Evolutionary conservation across 306 rosid genomes (phyloP), one percentile per base, ranked within the genome.

Genomic region (apple (Malus domestica)): DNA sequence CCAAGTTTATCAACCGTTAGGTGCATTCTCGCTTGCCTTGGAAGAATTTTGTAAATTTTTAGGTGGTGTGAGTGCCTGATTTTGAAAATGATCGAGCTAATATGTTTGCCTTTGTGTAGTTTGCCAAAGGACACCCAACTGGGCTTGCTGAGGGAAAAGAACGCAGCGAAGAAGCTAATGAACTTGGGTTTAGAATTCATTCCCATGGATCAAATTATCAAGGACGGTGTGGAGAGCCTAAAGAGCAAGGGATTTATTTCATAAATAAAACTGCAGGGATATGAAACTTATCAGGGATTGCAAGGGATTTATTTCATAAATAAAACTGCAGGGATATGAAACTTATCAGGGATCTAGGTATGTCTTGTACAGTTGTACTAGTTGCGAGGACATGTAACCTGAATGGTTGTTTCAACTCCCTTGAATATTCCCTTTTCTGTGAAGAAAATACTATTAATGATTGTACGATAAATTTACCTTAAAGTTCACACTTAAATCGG

Each of bases 141-240:
- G 5, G 96, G 90, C 68, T 23, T 91, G 86, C 72, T 92, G 89
- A 92, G 97, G 71, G 76, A 82, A 64, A 85, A 85, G 72, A 85
- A 86, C 64, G 96, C 86, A 44, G 64, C 85, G 2, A 84, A 82
- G 82, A 90, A 90, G 81, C 86, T 94, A 68, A 84, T 89, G 77
- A 91, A 85, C 76, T 59, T 94, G 89, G 97, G 97, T 46, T 52
- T 92, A 81, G 77, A 89, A 20, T 92, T 94, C 88, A 89, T 81
- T 73, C 93, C 95, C 29, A 84, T 94, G 92, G 98, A 92, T 80
- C 82, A 90, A 65, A 94, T 95, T 42, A 89, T 94, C 77, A 90
- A 81, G 96, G 97, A 95, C 29, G 84, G 90, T 15, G 96, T 90
- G 8, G 98, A 90, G 90, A 70, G 90, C 72, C 80, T 94, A 63